Base-by-base conservation (phyloP, 306 rosid species). In the Rosa rugosa region DNA sequence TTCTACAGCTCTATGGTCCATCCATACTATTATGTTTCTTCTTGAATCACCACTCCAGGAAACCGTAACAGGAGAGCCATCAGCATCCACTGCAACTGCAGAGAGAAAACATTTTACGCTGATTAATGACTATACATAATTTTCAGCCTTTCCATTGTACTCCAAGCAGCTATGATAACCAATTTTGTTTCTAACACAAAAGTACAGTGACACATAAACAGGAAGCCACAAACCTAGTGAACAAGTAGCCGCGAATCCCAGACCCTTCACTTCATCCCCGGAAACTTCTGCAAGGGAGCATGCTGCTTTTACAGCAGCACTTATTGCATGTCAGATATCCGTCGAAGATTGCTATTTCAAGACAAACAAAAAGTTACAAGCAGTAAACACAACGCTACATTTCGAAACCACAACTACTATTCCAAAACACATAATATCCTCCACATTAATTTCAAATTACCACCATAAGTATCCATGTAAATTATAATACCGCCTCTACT, bases 181-280 rank as follows among this genome's bases (percentile, higher is more conserved):
- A 4, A 17, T 70, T 36, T 31, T 42, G 41, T 63, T 51, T 22
- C 53, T 0, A 27, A 44, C 31, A 36, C 38, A 45, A 66, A 11
- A 41, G 23, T 13, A 44, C 18, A 42, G 25, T 8, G 51, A 73
- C 7, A 49, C 77, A 75, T 42, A 25, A 75, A 4, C 16, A 75
- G 6, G 54, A 67, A 41, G 75, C 27, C 64, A 78, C 86, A 85
- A 42, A 92, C 99, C 99, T 71, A 92, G 99, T 64, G 99, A 95
- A 79, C 99, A 95, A 82, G 99, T 95, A 72, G 99, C 99, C 6
- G 98, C 89, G 80, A 95, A 95, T 73, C 99, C 99, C 69, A 92
- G 80, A 77, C 97, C 88, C 83, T 84, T 89, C 68, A 92, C 96
- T 88, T 92, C 98, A 53, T 84, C 83, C 47, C 87, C 87, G 1